Percentiles rank a stretch among this genome's conserved stretches.
Conservation (phyloP, 2,329 filamentous ascomycete genomes). For the Berkeleyomyces basicola region DNA sequence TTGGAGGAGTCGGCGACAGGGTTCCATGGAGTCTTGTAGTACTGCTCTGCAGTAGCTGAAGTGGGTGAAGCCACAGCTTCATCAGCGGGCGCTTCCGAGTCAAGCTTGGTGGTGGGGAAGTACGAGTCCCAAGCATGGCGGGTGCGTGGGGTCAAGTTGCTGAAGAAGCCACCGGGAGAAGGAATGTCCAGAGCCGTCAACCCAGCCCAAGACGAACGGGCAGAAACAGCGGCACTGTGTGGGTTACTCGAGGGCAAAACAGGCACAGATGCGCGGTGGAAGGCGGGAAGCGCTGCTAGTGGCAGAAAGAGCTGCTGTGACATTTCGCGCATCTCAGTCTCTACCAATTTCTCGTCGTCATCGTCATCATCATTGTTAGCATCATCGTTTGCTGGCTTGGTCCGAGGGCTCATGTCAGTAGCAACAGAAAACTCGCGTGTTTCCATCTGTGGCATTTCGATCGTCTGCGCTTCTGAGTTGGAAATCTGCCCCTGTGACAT, state of each 20-base stretch:
- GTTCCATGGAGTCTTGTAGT: slow-evolving; percentile 74
- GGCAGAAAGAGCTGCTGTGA: slow-evolving; percentile 14
- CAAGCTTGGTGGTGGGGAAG: background rate
- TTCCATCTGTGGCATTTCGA: slow-evolving; percentile 24
- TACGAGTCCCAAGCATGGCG: slow-evolving; percentile 61
- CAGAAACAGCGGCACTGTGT: slow-evolving; percentile 18
- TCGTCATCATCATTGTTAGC: background rate
- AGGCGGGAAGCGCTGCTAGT: slow-evolving; percentile 23
- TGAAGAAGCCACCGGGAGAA: slow-evolving; percentile 84
- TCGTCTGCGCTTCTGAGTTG: slow-evolving; percentile 20
- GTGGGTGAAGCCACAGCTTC: slow-evolving; percentile 49
- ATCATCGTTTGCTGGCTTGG: background rate
- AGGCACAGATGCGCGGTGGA: slow-evolving; percentile 36
- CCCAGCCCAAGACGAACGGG: slow-evolving; percentile 45
- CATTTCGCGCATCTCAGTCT: slow-evolving; percentile 7
- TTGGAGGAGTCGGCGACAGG: slow-evolving; percentile 22
- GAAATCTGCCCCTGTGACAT: slow-evolving; percentile 17
- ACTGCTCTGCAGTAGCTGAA: slow-evolving; percentile 80
- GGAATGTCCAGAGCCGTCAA: slow-evolving; percentile 75
- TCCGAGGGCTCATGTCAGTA: too few relatives aligned
- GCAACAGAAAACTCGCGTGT: slow-evolving; percentile 10
- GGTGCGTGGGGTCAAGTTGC: slow-evolving; percentile 57
- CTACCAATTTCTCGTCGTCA: slow-evolving; percentile 7
- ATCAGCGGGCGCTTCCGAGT: slow-evolving; percentile 30
- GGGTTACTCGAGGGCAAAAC: slow-evolving; percentile 17